These are phyloP conservation scores for Aleurites moluccanus DNA, from an alignment of 441 rosid species.

Conservation along the genomic window DNA sequence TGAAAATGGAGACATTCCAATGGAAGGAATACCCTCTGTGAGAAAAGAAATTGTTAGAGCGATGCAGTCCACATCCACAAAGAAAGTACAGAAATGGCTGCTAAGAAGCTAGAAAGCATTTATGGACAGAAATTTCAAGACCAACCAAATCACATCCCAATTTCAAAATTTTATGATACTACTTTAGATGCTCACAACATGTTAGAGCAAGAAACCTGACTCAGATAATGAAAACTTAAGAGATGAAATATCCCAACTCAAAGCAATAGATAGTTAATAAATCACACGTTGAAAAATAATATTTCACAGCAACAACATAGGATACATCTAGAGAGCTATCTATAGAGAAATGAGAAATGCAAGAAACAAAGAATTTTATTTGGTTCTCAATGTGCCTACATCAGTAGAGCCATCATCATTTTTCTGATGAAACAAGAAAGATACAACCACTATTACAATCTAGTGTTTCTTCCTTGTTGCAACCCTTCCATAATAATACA, in stretches of 20 bases:
- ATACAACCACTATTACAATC: neutral
- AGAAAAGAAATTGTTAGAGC: constrained; percentile 25
- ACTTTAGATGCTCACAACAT: neutral
- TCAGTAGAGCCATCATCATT: neutral
- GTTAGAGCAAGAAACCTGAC: neutral
- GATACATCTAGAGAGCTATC: too few species aligned
- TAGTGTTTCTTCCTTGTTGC: neutral
- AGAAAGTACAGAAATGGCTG: constrained; percentile 14
- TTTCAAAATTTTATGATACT: neutral
- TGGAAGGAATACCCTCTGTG: constrained; percentile 87
- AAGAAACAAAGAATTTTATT: neutral
- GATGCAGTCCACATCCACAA: constrained; percentile 8
- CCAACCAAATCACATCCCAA: neutral
- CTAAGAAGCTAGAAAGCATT: neutral
- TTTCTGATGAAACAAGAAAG: neutral
- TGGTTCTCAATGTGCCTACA: neutral
- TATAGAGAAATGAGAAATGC: neutral
- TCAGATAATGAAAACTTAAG: neutral
- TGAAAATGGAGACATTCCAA: constrained; percentile 88
- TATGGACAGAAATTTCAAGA: neutral
- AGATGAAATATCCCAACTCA: neutral
- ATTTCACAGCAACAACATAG: neutral
- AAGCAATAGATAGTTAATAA: neutral
- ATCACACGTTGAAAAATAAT: neutral
- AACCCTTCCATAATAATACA: neutral